Percentiles rank a stretch among this genome's conserved stretches.
Evolutionary conservation across 768 basidiomycete species (phyloP).

Genomic region (Agrocybe chaxingu): DNA sequence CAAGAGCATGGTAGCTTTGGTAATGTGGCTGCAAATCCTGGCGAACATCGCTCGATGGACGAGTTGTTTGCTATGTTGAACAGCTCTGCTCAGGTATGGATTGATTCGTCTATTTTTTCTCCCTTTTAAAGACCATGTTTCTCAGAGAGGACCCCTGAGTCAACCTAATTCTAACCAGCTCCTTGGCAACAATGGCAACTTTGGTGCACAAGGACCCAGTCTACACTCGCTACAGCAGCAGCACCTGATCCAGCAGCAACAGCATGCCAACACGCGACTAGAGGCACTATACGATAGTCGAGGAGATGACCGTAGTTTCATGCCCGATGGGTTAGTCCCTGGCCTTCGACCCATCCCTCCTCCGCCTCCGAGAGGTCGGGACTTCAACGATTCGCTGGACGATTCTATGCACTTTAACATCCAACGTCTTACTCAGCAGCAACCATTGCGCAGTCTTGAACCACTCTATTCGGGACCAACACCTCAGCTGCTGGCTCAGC

Average conservation of each 20-base stretch:
- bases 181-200: constrained; percentile 24
- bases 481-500: constrained; percentile 51
- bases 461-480: constrained; percentile 52
- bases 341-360: constrained; percentile 69
- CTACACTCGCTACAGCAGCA: constrained; percentile 40
- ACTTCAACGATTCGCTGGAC: constrained; percentile 55
- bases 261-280: constrained; percentile 46
- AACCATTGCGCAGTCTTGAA: constrained; percentile 49
- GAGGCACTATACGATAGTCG: constrained; percentile 74
- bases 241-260: constrained; percentile 39
- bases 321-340: constrained; percentile 84
- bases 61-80: constrained; percentile 81
- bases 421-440: constrained; percentile 49
- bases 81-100: constrained; percentile 68
- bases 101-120: not conserved
- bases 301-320: constrained; percentile 71
- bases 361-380: constrained; percentile 55
- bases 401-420: constrained; percentile 61
- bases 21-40: constrained; percentile 29
- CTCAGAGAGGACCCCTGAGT: constrained; percentile 28
- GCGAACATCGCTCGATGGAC: constrained; percentile 65
- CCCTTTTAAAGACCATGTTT: constrained; percentile 11
- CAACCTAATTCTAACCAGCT: constrained; percentile 17
- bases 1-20: constrained; percentile 41
- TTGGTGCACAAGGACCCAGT: constrained; percentile 33